These are phyloP conservation scores for Mycena amicta DNA, from an alignment of 768 basidiomycete genomes.

Conservation along the genomic window DNA sequence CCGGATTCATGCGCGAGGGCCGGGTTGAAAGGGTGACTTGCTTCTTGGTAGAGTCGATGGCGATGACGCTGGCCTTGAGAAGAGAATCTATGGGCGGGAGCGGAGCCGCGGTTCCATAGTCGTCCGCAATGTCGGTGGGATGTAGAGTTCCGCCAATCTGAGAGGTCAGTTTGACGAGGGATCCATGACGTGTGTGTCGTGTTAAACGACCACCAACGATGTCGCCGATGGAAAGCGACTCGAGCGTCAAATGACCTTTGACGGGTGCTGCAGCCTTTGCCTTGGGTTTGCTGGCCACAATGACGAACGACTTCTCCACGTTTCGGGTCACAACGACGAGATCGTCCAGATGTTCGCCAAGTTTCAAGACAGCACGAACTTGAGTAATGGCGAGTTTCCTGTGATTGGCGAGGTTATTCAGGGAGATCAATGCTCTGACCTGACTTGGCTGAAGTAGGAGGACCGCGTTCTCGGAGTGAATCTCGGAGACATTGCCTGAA, in stretches of 20 bases:
- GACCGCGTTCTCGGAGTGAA: constrained; percentile 85
- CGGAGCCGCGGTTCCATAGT: constrained; percentile 61
- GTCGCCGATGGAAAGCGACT: constrained; percentile 71
- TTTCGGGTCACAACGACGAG: constrained; percentile 90
- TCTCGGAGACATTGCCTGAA: constrained; percentile 69
- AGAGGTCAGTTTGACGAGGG: constrained; percentile 73
- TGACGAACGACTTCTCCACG: constrained; percentile 81
- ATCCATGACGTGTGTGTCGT: constrained; percentile 69
- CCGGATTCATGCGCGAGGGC: constrained; percentile 64
- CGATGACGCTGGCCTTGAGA: constrained; percentile 71
- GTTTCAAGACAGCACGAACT: constrained; percentile 61
- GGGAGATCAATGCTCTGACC: constrained; percentile 80
- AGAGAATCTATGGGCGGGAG: constrained; percentile 67
- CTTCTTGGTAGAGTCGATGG: constrained; percentile 64
- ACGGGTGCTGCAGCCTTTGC: constrained; percentile 48
- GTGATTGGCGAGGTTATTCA: constrained; percentile 85
- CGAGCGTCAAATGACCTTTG: constrained; percentile 61
- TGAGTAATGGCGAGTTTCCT: constrained; percentile 67
- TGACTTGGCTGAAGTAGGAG: constrained; percentile 70
- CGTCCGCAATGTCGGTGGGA: constrained; percentile 80
- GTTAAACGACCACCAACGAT: constrained; percentile 80
- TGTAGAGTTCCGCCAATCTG: constrained; percentile 77
- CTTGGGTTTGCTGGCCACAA: constrained; percentile 77
- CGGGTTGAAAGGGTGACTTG: constrained; percentile 83
- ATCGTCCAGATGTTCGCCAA: constrained; percentile 71